These are phyloP conservation scores for Lipomyces lipofer DNA, from an alignment of 805 yeast genomes.

Conservation along the genomic window DNA sequence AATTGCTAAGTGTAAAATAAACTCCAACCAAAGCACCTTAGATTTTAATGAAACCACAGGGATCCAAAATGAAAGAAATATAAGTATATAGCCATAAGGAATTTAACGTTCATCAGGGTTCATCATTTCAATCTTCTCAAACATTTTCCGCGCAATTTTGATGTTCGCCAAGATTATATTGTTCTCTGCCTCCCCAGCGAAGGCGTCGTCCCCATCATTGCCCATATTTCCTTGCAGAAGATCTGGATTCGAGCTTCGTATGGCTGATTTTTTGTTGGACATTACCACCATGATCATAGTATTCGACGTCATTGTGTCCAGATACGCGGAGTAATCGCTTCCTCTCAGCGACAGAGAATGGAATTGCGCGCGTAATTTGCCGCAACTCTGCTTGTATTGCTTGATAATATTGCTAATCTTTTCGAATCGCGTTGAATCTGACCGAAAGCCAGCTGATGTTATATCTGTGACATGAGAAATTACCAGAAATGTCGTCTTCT, in stretches of 20 bases:
- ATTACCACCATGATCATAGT: slow-evolving; percentile 48
- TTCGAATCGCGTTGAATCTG: slow-evolving; percentile 92
- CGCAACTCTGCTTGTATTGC: slow-evolving; percentile 88
- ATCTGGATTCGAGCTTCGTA: neutral
- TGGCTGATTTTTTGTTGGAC: slow-evolving; percentile 34
- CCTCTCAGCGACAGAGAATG: slow-evolving; percentile 71
- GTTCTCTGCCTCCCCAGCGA: slow-evolving; percentile 36
- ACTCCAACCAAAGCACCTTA: neutral
- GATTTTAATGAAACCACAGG: neutral
- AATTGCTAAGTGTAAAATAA: neutral
- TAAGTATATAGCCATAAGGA: neutral
- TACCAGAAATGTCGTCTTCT: slow-evolving; percentile 86
- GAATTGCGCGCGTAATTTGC: slow-evolving; percentile 82
- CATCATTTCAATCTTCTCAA: slow-evolving; percentile 42
- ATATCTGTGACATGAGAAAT: slow-evolving; percentile 51
- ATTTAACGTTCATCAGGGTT: slow-evolving; percentile 7
- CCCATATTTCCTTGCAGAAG: neutral
- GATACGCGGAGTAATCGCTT: slow-evolving; percentile 42
- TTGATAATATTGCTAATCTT: slow-evolving; percentile 91
- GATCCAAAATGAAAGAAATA: neutral
- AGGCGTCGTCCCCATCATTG: slow-evolving; percentile 29
- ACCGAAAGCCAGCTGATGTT: slow-evolving; percentile 28
- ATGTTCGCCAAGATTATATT: slow-evolving; percentile 42
- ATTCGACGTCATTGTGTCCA: slow-evolving; percentile 46
- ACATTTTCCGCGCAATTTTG: slow-evolving; percentile 41